Evolutionary conservation across 75 land plant genomes (phyloP), one percentile per base, ranked within the genome.

Genomic region (Picea sitchensis): DNA sequence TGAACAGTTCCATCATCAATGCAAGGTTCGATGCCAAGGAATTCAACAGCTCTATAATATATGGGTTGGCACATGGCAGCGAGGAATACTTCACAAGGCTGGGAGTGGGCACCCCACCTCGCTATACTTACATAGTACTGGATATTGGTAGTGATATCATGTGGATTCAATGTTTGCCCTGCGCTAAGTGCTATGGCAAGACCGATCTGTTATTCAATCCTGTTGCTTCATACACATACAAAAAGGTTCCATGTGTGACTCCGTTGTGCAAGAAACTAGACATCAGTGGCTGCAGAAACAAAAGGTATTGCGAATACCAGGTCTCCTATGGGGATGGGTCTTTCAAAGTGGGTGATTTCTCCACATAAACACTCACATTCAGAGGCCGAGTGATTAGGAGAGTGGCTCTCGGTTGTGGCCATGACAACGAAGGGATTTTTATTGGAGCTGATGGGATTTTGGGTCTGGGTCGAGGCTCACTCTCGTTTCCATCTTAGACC

Each of bases 251-350:
- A 21, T 94, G 97, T 80, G 51, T 14, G 67, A 80, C 90, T 2
- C 83, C 89, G 2, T 65, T 88, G 54, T 94, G 96, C 84, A 75
- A 74, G 44, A 60, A 56, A 58, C 85, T 91, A 31, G 92, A 88
- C 58, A 73, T 78, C 11, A 77, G 90, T 3, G 90, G 86, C 63
- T 68, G n/a, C n/a, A n/a, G n/a, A n/a, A n/a, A n/a, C n/a, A n/a
- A n/a, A n/a, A n/a, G n/a, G n/a, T n/a, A 65, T 26, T 94, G 92
- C 77, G 67, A 83, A 31, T 90, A 94, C 84, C 87, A 91, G 63
- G 95, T 89, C 54, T 80, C 89, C 36, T 95, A 95, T 78, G 98
- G 95, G 59, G 95, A 93, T 67, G 92, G 93, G 8, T 91, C 95
- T 58, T 82, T 86, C 80, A 93, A 95, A 47, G 63, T 75, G 58